Conservation (phyloP, 2,329 filamentous ascomycete genomes). For the Ramichloridium luteum region DNA sequence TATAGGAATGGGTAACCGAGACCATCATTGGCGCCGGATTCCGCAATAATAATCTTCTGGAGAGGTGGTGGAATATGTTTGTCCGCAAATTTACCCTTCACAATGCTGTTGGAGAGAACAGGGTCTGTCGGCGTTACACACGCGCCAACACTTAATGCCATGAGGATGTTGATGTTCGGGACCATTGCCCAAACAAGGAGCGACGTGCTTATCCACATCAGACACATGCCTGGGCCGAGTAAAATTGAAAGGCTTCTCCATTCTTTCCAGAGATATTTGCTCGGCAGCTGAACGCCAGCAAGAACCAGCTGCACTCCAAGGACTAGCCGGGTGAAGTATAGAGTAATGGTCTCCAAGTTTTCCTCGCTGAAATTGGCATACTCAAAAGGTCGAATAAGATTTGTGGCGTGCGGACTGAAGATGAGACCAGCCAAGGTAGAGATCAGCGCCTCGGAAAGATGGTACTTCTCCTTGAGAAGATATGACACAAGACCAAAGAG, state of each 20-base stretch:
- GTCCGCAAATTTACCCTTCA: constrained; percentile 88
- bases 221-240: constrained; percentile 70
- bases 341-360: constrained; percentile 58
- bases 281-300: constrained; percentile 76
- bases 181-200: constrained; percentile 66
- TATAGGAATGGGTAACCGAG: constrained; percentile 83
- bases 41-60: constrained; percentile 54
- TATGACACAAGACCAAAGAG: constrained; percentile 86
- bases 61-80: constrained; percentile 73
- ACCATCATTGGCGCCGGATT: constrained; percentile 83
- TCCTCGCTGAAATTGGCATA: constrained; percentile 51
- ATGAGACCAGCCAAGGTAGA: constrained; percentile 66
- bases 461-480: constrained; percentile 77
- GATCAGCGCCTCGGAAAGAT: constrained; percentile 85
- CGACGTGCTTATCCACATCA: constrained; percentile 78
- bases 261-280: constrained; percentile 65
- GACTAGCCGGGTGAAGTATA: constrained; percentile 77
- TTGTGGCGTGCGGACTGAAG: constrained; percentile 66
- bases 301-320: constrained; percentile 83
- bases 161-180: constrained; percentile 58
- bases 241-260: constrained; percentile 64
- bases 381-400: constrained; percentile 59
- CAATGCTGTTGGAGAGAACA: constrained; percentile 74
- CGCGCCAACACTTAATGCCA: constrained; percentile 67
- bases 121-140: constrained; percentile 92